These are phyloP conservation scores for Neurospora sp. DNA, from an alignment of 495 filamentous ascomycete genomes.

Conservation along the genomic window DNA sequence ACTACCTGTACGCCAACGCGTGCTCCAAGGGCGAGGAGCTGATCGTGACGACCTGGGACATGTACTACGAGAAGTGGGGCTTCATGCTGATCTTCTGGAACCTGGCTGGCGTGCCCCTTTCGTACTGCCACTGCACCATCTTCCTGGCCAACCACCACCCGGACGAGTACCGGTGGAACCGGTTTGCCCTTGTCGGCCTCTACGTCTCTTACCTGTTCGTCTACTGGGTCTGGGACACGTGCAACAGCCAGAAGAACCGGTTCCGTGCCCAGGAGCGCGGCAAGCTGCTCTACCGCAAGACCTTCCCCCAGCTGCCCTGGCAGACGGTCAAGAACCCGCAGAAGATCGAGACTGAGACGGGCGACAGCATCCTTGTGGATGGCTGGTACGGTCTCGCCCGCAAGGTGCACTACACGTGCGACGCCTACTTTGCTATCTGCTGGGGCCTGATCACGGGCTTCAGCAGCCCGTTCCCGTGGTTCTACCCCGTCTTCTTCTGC, in stretches of 20 bases:
- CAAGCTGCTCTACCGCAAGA: constrained; percentile 56
- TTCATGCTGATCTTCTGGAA: constrained; percentile 99
- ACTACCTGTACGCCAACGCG: constrained; percentile 93
- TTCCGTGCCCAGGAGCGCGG: constrained; percentile 79
- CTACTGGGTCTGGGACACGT: constrained; percentile 88
- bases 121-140: constrained; percentile 93
- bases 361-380: constrained; percentile 74
- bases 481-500: constrained; percentile 86
- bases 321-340: constrained; percentile 77
- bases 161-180: constrained; percentile 70
- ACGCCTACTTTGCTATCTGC: constrained; percentile 63
- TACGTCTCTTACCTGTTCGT: constrained; percentile 69
- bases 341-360: constrained; percentile 67
- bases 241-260: constrained; percentile 90
- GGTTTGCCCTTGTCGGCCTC: constrained; percentile 52
- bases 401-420: constrained; percentile 93
- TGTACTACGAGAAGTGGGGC: constrained; percentile 99
- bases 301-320: constrained; percentile 94
- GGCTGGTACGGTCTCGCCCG: constrained; percentile 92
- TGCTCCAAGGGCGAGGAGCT: constrained; percentile 95
- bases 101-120: constrained; percentile 86
- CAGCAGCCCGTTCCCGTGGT: constrained; percentile 87
- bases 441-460: constrained; percentile 55
- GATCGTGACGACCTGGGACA: constrained; percentile 91
- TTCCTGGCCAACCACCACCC: constrained; percentile 88